Conservation (phyloP, 176 grass and related monocot species). For the Carex cristatella region DNA sequence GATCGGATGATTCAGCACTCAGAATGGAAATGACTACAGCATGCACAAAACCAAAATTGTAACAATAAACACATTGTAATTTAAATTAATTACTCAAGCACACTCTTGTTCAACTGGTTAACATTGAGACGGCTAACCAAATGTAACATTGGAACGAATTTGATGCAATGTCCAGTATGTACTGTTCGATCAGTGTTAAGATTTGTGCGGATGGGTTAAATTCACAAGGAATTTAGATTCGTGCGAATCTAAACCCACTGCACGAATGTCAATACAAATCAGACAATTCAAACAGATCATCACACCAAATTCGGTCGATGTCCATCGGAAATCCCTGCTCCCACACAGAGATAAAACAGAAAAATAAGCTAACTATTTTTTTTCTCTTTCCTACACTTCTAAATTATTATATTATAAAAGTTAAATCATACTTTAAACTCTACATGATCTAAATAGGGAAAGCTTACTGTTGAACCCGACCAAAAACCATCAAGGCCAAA, state of each 20-base stretch:
- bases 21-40: not conserved
- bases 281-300: too few species aligned
- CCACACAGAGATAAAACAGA: not conserved
- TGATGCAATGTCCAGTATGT: too few species aligned
- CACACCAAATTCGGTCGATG: too few species aligned
- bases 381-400: not conserved
- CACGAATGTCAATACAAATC: too few species aligned
- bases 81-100: not conserved
- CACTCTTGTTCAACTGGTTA: not conserved
- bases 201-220: too few species aligned
- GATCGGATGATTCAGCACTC: not conserved
- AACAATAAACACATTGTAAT: not conserved
- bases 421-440: not conserved
- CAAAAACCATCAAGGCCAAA: constrained; percentile 8
- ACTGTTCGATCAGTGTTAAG: too few species aligned
- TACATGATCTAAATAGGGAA: not conserved
- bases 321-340: too few species aligned
- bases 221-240: too few species aligned
- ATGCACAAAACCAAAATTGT: not conserved
- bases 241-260: too few species aligned
- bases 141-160: not conserved
- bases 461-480: not conserved
- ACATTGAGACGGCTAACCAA: not conserved
- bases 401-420: not conserved
- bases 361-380: too few species aligned